A percentile compares a stretch with the other conserved stretches of the same genome.
phyloP scores from a whole-genome alignment of 164 flowering plant species.

The Cinnamomum micranthum region DNA sequence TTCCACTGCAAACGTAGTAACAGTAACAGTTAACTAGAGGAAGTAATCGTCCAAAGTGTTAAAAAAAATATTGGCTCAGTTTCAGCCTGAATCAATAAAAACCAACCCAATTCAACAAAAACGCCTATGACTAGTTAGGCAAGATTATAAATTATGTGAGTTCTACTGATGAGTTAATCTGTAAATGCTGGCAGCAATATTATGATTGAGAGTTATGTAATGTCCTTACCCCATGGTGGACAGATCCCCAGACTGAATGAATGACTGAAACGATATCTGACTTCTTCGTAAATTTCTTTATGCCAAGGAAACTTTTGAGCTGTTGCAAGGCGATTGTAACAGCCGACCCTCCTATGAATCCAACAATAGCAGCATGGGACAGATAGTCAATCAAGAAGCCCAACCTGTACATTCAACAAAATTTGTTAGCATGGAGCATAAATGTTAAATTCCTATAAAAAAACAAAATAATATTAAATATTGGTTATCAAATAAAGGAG shows the following conservation, averaged over 20 bases:
- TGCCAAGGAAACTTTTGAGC: slow-evolving; percentile 91
- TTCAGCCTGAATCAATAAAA: background rate
- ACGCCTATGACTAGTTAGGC: background rate
- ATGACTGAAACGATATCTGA: slow-evolving; percentile 71
- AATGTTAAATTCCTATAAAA: no score
- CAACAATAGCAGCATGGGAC: slow-evolving; percentile 96
- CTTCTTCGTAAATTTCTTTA: slow-evolving; percentile 63
- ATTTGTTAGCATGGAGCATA: background rate
- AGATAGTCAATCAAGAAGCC: slow-evolving; percentile 93
- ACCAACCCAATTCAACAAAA: background rate
- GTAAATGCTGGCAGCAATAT: no score
- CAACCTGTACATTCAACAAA: slow-evolving; percentile 37
- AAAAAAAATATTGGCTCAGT: background rate
- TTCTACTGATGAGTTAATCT: no score
- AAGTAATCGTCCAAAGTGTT: background rate
- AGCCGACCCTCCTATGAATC: slow-evolving; percentile 98
- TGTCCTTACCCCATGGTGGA: slow-evolving; percentile 68
- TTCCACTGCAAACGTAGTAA: slow-evolving; percentile 70
- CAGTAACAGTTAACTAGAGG: background rate
- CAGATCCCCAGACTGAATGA: slow-evolving; percentile 54
- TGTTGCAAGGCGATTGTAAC: slow-evolving; percentile 93
- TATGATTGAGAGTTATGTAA: background rate
- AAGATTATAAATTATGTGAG: no score
- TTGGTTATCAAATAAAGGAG: background rate
- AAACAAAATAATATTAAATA: background rate